Evolutionary conservation across 306 rosid species (phyloP), one percentile per base, ranked within the genome.

Genomic region (Rubus idaeus): DNA sequence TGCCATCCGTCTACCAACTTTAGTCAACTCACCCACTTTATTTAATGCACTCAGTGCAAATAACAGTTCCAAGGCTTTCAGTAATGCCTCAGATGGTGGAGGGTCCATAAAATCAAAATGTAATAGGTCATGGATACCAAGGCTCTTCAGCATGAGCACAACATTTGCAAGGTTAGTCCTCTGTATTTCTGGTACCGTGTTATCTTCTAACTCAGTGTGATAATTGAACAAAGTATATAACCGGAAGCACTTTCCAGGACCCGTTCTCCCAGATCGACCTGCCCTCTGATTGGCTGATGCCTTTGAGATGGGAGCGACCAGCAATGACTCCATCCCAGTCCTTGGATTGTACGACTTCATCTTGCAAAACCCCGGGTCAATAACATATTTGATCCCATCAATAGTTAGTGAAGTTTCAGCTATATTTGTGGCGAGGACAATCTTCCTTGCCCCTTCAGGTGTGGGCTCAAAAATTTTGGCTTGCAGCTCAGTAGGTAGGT

Each of bases 71-170:
- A 95, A 78, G 65, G 99, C 94, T 86, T 95, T 95, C 80, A 92
- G 81, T 70, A 95, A 83, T 62, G 98, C 97, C 83, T 95, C 96
- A 42, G 97, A 89, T 39, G 98, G 98, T 13, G 97, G 98, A 72
- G 96, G 99, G 80, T 95, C 99, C 99, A 95, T 95, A 80, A 92
- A 95, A 82, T 92, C 97, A 83, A 92, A 95, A 81, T 90, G 83
- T 60, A 92, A 53, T 39, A 92, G 78, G 81, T 95, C 97, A 62
- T 90, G 89, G 78, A 95, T 95, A 45, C 97, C 97, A 63, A 95
- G 96, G 78, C 97, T 90, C 89, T 95, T 95, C 65, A 95, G 86
- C 58, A 83, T 84, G 79, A 95, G 89, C 56, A 95, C 97, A 42
- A 92, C 97, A 88, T 90, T 90, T 66, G 99, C 92, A 16, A 92